Percentiles rank a stretch among this genome's conserved stretches.
phyloP scores from a whole-genome alignment of 495 filamentous ascomycete species.

The Polyplosphaeria fusca region DNA sequence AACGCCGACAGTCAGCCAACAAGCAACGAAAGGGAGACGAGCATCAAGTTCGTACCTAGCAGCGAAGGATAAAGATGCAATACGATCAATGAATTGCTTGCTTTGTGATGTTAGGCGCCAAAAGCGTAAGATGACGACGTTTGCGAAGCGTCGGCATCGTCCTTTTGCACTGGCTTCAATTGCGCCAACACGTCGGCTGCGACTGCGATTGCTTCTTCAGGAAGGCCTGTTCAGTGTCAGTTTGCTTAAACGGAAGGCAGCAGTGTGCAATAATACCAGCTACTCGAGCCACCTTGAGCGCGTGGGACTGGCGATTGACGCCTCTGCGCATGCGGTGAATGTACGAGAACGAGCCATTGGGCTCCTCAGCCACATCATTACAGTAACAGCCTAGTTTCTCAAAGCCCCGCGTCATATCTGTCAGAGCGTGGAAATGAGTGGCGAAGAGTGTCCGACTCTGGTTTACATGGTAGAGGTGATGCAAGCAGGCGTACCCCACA shows the following conservation, averaged over 20 bases:
- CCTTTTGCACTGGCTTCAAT: too few species aligned
- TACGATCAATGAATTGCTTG: too few species aligned
- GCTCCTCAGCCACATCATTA: constrained; percentile 77
- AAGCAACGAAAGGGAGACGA: too few species aligned
- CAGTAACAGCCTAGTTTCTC: constrained; percentile 75
- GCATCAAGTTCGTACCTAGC: too few species aligned
- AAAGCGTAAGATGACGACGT: too few species aligned
- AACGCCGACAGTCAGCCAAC: too few species aligned
- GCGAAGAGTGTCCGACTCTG: constrained; percentile 81
- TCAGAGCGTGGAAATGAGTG: constrained; percentile 86
- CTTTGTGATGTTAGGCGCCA: too few species aligned
- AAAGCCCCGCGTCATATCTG: constrained; percentile 68
- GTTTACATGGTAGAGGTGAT: constrained; percentile 75
- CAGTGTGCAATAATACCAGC: constrained; percentile 54
- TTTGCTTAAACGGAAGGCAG: too few species aligned
- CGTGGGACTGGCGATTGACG: constrained; percentile 83
- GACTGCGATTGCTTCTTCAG: constrained; percentile 44
- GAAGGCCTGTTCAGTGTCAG: constrained; percentile 36
- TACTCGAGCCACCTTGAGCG: constrained; percentile 83
- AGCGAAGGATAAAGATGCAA: too few species aligned
- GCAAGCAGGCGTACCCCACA: constrained; percentile 80
- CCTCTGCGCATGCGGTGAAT: constrained; percentile 76
- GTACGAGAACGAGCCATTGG: constrained; percentile 70
- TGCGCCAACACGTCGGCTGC: constrained; percentile 40
- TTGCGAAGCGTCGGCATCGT: too few species aligned